These are phyloP conservation scores for Alloascoidea africana DNA, from an alignment of 805 yeast species.

Conservation along the genomic window DNA sequence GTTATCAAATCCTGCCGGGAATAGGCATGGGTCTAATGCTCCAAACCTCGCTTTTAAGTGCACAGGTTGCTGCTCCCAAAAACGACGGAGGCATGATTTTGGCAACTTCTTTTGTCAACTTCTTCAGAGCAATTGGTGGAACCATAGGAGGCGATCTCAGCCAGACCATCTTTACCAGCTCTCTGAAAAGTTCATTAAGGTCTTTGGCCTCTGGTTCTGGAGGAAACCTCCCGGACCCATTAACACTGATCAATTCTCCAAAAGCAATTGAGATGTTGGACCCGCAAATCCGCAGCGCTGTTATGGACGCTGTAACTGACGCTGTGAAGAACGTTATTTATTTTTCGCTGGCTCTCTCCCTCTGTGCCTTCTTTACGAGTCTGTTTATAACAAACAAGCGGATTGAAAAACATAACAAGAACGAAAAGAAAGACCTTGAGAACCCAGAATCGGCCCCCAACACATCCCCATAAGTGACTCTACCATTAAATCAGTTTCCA, in stretches of 20 bases:
- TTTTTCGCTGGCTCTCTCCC: slow-evolving; percentile 7
- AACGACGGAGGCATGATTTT: slow-evolving; percentile 19
- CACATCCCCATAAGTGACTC: too few relatives aligned
- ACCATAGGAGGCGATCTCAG: slow-evolving; percentile 28
- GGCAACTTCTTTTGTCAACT: slow-evolving; percentile 29
- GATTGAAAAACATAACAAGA: too few relatives aligned
- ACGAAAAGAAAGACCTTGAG: too few relatives aligned
- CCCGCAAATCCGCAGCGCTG: slow-evolving; percentile 2
- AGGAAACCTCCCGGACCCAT: slow-evolving; percentile 6
- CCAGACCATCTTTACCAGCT: slow-evolving; percentile 23
- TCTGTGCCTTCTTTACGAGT: slow-evolving; percentile 5
- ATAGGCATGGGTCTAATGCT: slow-evolving; percentile 12
- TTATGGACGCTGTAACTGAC: slow-evolving; percentile 7
- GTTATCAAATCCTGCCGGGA: slow-evolving; percentile 12
- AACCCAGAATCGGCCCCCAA: too few relatives aligned
- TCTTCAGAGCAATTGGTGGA: slow-evolving; percentile 29
- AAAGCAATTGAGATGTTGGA: slow-evolving; percentile 7
- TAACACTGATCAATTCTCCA: slow-evolving; percentile 8
- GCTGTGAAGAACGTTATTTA: slow-evolving; percentile 9
- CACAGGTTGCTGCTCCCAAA: slow-evolving; percentile 5
- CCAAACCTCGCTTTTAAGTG: slow-evolving; percentile 7
- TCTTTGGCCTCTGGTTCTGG: slow-evolving; percentile 6
- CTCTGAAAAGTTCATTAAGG: slow-evolving; percentile 10
- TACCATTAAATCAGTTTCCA: too few relatives aligned
- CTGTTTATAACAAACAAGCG: slow-evolving; percentile 9